Base-by-base conservation (phyloP, 2,329 filamentous ascomycete genomes). In the Paracoccidioides brasiliensis region DNA sequence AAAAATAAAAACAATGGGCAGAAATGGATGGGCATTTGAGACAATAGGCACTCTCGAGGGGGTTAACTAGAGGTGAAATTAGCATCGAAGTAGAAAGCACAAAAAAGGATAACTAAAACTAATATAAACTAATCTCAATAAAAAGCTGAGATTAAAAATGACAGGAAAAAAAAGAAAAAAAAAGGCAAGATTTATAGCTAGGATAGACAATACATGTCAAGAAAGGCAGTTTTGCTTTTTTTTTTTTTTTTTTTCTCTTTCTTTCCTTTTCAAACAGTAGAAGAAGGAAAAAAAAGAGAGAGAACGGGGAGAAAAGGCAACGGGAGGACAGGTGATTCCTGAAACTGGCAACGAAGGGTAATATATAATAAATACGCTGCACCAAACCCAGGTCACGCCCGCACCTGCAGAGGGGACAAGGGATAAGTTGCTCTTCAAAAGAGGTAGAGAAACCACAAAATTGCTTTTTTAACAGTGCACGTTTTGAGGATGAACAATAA, bases 141-240 rank as follows among this genome's bases (percentile, higher is more conserved):
- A 42, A 42, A 42, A n/a, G 7, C 40, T 42, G 40, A n/a, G 40
- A 42, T 12, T 42, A n/a, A 32, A 22, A 8, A 57, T 53, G 59
- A 60, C 57, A 49, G 63, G 55, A 59, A 59, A 54, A 54, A 59
- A 55, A 58, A 59, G 60, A 57, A 62, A 59, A 60, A 63, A 60
- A 61, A 57, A 60, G 28, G 28, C 7, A 4, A 22, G n/a, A 22
- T 15, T 43, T 62, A 68, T 66, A 65, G 67, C 67, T 67, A 69
- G 62, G 64, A 63, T 68, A 64, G 66, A 60, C 64, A 69, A 64
- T 69, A 70, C 67, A 69, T 69, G 63, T 69, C 64, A 69, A 67
- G 66, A 70, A 70, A 63, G 57, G 59, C 65, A 14, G 12, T 46
- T 46, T 32, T 8, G 12, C n/a, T 22, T 15, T 14, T 43, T 43